Conservation (phyloP, 495 filamentous ascomycete genomes). For the Ramalina intermedia region DNA sequence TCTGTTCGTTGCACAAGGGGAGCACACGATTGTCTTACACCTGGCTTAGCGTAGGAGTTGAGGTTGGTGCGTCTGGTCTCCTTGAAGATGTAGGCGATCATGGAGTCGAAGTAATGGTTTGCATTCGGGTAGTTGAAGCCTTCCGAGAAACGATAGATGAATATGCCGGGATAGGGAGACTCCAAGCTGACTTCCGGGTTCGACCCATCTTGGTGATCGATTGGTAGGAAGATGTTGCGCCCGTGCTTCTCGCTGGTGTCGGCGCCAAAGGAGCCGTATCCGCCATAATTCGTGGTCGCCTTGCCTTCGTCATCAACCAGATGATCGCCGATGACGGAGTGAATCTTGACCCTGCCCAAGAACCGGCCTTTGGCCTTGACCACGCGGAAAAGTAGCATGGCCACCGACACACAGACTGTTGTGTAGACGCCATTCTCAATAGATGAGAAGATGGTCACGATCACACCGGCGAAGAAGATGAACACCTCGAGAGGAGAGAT, state of each 20-base stretch:
- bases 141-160: conserved; percentile 95
- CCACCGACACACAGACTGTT: conserved; percentile 60
- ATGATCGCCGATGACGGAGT: conserved; percentile 78
- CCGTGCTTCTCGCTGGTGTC: conserved; percentile 20
- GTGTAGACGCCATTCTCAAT: conserved; percentile 92
- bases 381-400: conserved; percentile 71
- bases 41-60: conserved; percentile 42
- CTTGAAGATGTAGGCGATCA: conserved; percentile 59
- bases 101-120: conserved; percentile 73
- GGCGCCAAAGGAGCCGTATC: conserved; percentile 14
- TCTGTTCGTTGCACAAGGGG: neutral
- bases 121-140: conserved; percentile 96
- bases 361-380: conserved; percentile 78
- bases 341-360: conserved; percentile 75
- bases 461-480: conserved; percentile 88
- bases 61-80: conserved; percentile 67
- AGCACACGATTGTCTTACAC: conserved; percentile 23
- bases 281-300: conserved; percentile 36
- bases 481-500: conserved; percentile 79
- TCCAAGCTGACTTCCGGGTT: conserved; percentile 73
- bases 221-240: conserved; percentile 79
- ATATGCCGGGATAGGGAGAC: conserved; percentile 81
- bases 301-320: conserved; percentile 46
- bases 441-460: conserved; percentile 74
- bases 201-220: conserved; percentile 75